Evolutionary conservation across 2,329 filamentous ascomycete genomes (phyloP), one percentile per base, ranked within the genome.

Genomic region (Plenodomus tracheiphilus): DNA sequence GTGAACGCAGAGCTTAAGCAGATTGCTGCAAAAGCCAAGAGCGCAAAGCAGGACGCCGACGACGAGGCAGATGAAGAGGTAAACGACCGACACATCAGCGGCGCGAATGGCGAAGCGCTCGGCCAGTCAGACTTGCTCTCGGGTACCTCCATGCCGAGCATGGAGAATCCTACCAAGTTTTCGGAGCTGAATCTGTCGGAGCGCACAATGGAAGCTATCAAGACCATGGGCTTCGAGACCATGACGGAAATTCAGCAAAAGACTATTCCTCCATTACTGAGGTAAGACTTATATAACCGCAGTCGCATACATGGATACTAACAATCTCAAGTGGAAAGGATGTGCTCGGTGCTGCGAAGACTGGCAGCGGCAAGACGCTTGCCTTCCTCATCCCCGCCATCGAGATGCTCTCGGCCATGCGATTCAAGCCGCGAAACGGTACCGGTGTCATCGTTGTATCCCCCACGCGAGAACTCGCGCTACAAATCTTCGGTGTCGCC

Each of bases 401-500:
- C 34, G 94, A 97, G 76, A 95, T 97, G 85, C 81, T 99, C 52
- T 86, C 86, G 68, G 86, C 91, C 15, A 81, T 99, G 63, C 85
- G 88, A 54, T 97, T 97, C 81, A 97, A 97, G 79, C 93, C 92
- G 17, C 82, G 93, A 67, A 97, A 97, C 73, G 93, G 81, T 65
- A 72, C 54, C 54, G 94, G 94, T 66, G 93, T 93, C 47, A 88
- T 97, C 58, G 85, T 97, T 17, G 88, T 97, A 25, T 94, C 92
- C 10, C 93, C 93, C 1, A 99, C 94, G 0, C 85, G 94, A 68
- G 94, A 99, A 77, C 77, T 97, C 51, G 94, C 94, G 0, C 82
- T 97, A 32, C 94, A 97, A 72, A 97, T 97, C 56, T 97, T 97
- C 65, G 91, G 91, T 53, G 94, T 97, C 22, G 94, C 93, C 1